These are phyloP conservation scores for Fragaria ananassa DNA, from an alignment of 306 rosid genomes.

Conservation along the genomic window DNA sequence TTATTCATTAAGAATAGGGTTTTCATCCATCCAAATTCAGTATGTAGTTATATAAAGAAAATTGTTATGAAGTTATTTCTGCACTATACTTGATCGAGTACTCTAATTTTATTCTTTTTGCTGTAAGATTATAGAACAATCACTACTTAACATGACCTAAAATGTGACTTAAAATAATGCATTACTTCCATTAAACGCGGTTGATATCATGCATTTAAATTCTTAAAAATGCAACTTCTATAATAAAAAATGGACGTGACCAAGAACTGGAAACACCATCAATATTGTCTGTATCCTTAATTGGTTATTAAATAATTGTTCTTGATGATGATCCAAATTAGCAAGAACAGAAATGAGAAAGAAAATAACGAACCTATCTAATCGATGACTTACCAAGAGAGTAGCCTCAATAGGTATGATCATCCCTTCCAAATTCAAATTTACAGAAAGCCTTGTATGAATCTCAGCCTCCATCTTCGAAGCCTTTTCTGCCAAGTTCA, in stretches of 20 bases:
- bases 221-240: background rate
- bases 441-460: conserved; percentile 47
- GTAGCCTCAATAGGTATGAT: conserved; percentile 36
- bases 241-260: background rate
- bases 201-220: background rate
- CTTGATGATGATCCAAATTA: background rate
- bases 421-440: conserved; percentile 42
- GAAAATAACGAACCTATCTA: conserved; percentile 8
- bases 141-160: background rate
- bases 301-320: background rate
- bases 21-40: background rate
- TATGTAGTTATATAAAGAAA: background rate
- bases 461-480: conserved; percentile 31
- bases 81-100: background rate
- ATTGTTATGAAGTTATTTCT: background rate
- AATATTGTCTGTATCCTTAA: conserved; percentile 4
- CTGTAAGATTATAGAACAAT: background rate
- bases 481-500: conserved; percentile 40
- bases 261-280: conserved; percentile 4
- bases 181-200: conserved; percentile 5
- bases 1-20: background rate
- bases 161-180: background rate
- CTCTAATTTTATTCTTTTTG: background rate
- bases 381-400: conserved; percentile 44
- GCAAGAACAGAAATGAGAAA: background rate